Conservation (phyloP, 495 filamentous ascomycete species). For the Hyaloscypha variabilis region DNA sequence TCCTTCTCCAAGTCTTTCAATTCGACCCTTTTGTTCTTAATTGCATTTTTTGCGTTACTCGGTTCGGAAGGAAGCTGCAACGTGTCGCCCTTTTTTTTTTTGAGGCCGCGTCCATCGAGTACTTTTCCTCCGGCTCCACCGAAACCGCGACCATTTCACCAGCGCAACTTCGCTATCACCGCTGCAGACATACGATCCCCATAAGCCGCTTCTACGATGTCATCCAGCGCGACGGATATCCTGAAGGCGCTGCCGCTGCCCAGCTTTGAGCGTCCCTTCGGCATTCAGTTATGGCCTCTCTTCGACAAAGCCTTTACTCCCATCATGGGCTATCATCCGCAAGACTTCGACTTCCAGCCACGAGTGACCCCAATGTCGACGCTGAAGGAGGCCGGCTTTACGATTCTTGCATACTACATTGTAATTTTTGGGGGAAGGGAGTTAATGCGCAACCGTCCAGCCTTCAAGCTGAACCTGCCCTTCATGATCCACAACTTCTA, state of each 20-base stretch:
- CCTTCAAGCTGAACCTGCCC: conserved; percentile 66
- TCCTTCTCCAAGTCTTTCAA: conserved; percentile 34
- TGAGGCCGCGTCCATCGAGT: neutral
- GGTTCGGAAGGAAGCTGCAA: neutral
- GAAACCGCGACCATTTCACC: conserved; percentile 7
- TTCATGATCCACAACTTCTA: conserved; percentile 85
- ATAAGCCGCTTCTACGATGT: conserved; percentile 19
- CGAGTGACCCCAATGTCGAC: conserved; percentile 73
- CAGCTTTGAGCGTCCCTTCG: conserved; percentile 89
- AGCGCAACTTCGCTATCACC: neutral
- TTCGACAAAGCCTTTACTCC: conserved; percentile 82
- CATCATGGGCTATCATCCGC: conserved; percentile 70
- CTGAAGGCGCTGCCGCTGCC: conserved; percentile 70
- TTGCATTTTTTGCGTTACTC: conserved; percentile 4
- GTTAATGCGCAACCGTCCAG: conserved; percentile 68
- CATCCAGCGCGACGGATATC: conserved; percentile 50
- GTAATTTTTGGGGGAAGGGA: conserved; percentile 77
- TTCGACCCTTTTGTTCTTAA: conserved; percentile 23
- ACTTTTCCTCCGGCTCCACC: conserved; percentile 3
- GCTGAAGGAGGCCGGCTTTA: conserved; percentile 61
- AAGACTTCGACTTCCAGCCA: conserved; percentile 70
- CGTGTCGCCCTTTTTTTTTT: conserved; percentile 11
- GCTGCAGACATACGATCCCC: conserved; percentile 13
- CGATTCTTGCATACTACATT: conserved; percentile 71
- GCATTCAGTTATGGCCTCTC: conserved; percentile 89